Percentiles rank a stretch among this genome's conserved stretches.
phyloP scores from a whole-genome alignment of 2,329 filamentous ascomycete species.

The Colletotrichum neosansevieriae region DNA sequence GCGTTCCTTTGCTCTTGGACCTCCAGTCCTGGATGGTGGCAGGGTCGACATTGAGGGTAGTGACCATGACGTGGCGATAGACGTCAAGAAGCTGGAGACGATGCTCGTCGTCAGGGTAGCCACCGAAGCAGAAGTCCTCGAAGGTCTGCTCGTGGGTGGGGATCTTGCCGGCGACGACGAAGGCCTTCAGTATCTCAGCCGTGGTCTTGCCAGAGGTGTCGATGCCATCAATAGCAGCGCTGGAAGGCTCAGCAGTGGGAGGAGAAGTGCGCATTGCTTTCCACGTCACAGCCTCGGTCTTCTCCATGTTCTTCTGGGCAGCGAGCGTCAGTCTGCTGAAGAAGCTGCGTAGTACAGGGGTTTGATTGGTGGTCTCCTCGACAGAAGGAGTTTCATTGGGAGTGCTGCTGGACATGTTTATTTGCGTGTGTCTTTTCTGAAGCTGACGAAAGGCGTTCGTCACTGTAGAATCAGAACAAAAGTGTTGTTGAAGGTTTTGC shows the following conservation, averaged over 20 bases:
- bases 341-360: too few relatives aligned
- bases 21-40: neutral
- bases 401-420: too few relatives aligned
- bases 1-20: neutral
- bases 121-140: slow-evolving; percentile 20
- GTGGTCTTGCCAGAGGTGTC: neutral
- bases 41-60: neutral
- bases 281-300: too few relatives aligned
- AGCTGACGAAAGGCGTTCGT: too few relatives aligned
- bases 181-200: slow-evolving; percentile 5
- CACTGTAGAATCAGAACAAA: too few relatives aligned
- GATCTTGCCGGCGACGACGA: neutral
- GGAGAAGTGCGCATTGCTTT: too few relatives aligned
- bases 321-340: too few relatives aligned
- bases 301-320: too few relatives aligned
- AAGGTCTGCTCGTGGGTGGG: slow-evolving; percentile 1
- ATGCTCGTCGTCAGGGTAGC: neutral
- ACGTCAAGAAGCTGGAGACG: neutral
- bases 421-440: too few relatives aligned
- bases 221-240: neutral
- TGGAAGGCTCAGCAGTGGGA: neutral
- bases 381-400: too few relatives aligned
- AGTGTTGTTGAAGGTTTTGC: too few relatives aligned
- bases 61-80: slow-evolving; percentile 11
- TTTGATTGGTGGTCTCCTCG: too few relatives aligned